Base-by-base conservation (phyloP, 192 early-diverging fungal species). In the Backusella macrospora region DNA sequence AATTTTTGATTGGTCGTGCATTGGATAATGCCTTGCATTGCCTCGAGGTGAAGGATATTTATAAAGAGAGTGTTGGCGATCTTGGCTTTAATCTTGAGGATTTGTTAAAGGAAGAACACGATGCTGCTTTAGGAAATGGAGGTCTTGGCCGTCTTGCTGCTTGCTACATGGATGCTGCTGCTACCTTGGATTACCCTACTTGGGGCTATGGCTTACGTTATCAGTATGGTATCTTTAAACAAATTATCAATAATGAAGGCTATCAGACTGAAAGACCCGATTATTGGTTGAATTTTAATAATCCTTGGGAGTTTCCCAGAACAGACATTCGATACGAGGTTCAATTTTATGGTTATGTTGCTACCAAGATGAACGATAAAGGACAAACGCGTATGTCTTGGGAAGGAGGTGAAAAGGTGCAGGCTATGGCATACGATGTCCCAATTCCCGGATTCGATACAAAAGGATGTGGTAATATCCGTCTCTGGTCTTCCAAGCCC, bases 161-260 rank as follows among this genome's bases (percentile, higher is more conserved):
- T 42, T 99, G 97, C 80, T 99, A 96, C 76, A 96, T 99, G 90
- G 94, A 98, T 81, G 96, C 96, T 38, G 78, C 98, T 78, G 96
- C 97, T 34, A 94, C 95, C 65, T 80, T 95, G 26, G 92, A 98
- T 84, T 95, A 95, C 73, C 96, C 97, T 18, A 96, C 92, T 37
- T 96, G 96, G 95, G 94, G 97, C 67, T 99, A 99, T 74, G 96
- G 97, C 46, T 90, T 99, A 66, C 91, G 97, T 39, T 99, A 99
- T 86, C 93, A 90, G 70, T 99, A 99, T 82, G 97, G 97, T 80
- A 98, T 99, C 84, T 99, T 99, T 87, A 91, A 98, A 82, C 97
- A 99, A 84, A 88, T 90, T 49, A 93, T 99, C 73, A 86, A 95
- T 52, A 65, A 18, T 7, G 95, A 99, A 73, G 97, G 97, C 4